A percentile compares a stretch with the other conserved stretches of the same genome.
Evolutionary conservation across 192 early-diverging fungal genomes (phyloP).

Genomic region (Rhizophagus prolifer): DNA sequence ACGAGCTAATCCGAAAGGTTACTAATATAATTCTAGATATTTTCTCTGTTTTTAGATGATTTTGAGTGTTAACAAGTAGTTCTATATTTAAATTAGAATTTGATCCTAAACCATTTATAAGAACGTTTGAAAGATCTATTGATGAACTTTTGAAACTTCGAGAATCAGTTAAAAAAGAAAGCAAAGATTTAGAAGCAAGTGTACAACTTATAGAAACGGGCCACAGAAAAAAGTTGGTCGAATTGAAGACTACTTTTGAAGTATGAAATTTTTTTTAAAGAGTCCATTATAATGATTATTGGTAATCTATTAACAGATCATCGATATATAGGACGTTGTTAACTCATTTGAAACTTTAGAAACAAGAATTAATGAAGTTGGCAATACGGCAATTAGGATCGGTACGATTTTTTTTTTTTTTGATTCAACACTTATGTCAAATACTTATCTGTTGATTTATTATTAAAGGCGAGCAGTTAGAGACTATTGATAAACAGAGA

Average conservation of each 20-base stretch:
- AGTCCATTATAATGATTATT: not conserved
- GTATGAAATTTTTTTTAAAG: conserved; percentile 42
- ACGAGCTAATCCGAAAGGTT: conserved; percentile 44
- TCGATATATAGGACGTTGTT: conserved; percentile 71
- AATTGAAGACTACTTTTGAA: conserved; percentile 79
- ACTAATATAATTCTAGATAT: not conserved
- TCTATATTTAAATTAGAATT: conserved; percentile 47
- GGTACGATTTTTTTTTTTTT: conserved; percentile 43
- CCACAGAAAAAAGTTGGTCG: conserved; percentile 74
- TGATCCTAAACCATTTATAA: conserved; percentile 90
- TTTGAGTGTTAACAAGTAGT: not conserved
- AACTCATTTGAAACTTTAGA: conserved; percentile 86
- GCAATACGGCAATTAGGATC: conserved; percentile 94
- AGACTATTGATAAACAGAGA: conserved; percentile 91
- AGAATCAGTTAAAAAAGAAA: conserved; percentile 75
- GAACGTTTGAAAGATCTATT: conserved; percentile 82
- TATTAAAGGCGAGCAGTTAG: conserved; percentile 86
- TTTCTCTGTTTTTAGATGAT: not conserved
- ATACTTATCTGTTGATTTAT: not conserved
- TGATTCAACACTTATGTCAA: no score
- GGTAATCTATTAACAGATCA: conserved; percentile 8
- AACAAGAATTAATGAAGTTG: conserved; percentile 84
- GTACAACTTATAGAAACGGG: conserved; percentile 70
- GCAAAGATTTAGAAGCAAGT: conserved; percentile 80
- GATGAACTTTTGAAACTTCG: conserved; percentile 81